Conservation (phyloP, 306 rosid genomes). For the Cucurbita moschata region DNA sequence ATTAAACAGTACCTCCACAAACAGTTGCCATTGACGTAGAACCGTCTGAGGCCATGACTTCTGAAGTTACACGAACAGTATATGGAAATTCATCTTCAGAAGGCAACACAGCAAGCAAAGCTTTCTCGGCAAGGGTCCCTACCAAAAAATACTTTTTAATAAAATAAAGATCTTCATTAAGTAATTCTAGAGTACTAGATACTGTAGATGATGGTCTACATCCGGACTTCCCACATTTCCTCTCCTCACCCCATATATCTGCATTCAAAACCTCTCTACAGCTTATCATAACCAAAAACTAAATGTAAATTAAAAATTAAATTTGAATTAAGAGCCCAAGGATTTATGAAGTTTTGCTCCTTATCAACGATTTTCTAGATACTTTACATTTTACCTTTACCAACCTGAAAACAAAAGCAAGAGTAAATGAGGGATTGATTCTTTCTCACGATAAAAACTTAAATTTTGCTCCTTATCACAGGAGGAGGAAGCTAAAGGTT, state of each 20-base stretch:
- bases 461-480: not conserved
- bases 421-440: not conserved
- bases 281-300: not conserved
- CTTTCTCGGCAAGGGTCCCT: slow-evolving; percentile 98
- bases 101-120: slow-evolving; percentile 87
- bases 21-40: slow-evolving; percentile 99
- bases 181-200: not conserved
- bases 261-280: not conserved
- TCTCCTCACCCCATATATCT: not conserved
- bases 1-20: slow-evolving; percentile 62
- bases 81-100: slow-evolving; percentile 80
- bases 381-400: not conserved
- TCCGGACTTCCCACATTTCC: not conserved
- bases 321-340: not conserved
- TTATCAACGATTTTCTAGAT: not conserved
- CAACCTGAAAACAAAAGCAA: not conserved
- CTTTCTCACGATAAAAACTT: not conserved
- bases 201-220: not conserved
- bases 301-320: not conserved
- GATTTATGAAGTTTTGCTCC: not conserved
- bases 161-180: not conserved
- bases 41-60: slow-evolving; percentile 98
- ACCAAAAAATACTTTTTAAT: slow-evolving; percentile 6
- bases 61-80: slow-evolving; percentile 74
- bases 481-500: not conserved